Percentiles rank a stretch among this genome's conserved stretches.
Evolutionary conservation across 495 filamentous ascomycete species (phyloP).

Genomic region (Pyronema domesticum): DNA sequence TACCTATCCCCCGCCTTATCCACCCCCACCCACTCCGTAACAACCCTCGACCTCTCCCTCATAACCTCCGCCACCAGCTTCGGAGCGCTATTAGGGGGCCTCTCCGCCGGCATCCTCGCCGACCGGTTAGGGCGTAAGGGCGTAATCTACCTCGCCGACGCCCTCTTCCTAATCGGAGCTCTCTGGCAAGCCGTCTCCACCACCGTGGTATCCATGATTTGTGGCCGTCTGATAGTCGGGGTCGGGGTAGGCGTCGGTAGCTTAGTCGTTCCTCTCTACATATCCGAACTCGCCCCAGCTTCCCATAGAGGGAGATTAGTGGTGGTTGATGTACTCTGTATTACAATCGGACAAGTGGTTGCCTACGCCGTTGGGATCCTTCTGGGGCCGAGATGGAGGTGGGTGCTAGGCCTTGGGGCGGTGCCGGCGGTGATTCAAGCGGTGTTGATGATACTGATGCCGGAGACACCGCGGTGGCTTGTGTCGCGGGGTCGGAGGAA

Average conservation of each 20-base stretch:
- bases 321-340: slow-evolving; percentile 58
- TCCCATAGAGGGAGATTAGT: slow-evolving; percentile 57
- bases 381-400: slow-evolving; percentile 49
- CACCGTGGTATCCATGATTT: slow-evolving; percentile 52
- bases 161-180: slow-evolving; percentile 59
- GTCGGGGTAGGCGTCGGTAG: slow-evolving; percentile 67
- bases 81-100: slow-evolving; percentile 63
- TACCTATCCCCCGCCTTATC: slow-evolving; percentile 60
- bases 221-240: slow-evolving; percentile 65
- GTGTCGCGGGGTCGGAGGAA: slow-evolving; percentile 44
- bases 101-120: slow-evolving; percentile 55
- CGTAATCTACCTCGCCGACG: slow-evolving; percentile 64
- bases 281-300: slow-evolving; percentile 67
- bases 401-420: slow-evolving; percentile 77
- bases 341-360: slow-evolving; percentile 70
- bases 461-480: slow-evolving; percentile 77
- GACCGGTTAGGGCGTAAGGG: slow-evolving; percentile 55
- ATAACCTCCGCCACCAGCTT: slow-evolving; percentile 70
- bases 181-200: slow-evolving; percentile 46
- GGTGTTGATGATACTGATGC: slow-evolving; percentile 45
- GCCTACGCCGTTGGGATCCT: slow-evolving; percentile 65
- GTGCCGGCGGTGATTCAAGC: slow-evolving; percentile 57
- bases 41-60: slow-evolving; percentile 39
- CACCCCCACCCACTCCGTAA: slow-evolving; percentile 26
- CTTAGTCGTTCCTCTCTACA: slow-evolving; percentile 69